Evolutionary conservation across 495 filamentous ascomycete species (phyloP).

Genomic region (Letharia lupina): DNA sequence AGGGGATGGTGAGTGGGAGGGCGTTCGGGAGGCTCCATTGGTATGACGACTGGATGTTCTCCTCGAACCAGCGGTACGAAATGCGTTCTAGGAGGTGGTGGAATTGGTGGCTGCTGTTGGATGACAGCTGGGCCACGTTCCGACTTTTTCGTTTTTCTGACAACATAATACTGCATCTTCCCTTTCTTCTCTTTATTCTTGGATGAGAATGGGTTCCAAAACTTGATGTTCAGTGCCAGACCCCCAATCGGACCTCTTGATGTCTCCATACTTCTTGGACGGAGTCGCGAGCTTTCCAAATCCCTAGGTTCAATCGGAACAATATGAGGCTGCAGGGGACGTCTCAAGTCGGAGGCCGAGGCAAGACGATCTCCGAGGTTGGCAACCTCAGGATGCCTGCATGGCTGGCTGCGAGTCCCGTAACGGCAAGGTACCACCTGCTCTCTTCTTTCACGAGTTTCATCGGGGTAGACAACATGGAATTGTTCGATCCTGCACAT

Average conservation of each 20-base stretch:
- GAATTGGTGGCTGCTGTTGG: conserved; percentile 12
- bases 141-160: not conserved
- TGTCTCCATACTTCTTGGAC: not conserved
- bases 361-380: conserved; percentile 9
- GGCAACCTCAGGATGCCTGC: not conserved
- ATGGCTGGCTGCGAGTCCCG: conserved; percentile 18
- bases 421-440: conserved; percentile 13
- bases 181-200: conserved; percentile 11
- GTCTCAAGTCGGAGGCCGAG: conserved; percentile 2
- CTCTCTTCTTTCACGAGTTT: conserved; percentile 13
- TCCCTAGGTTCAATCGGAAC: not conserved
- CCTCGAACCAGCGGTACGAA: not conserved
- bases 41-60: conserved; percentile 4
- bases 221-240: conserved; percentile 2
- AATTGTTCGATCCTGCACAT: conserved; percentile 24
- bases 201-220: conserved; percentile 18
- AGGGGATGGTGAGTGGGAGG: not conserved
- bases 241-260: not conserved
- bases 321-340: not conserved
- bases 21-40: conserved; percentile 2
- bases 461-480: conserved; percentile 19
- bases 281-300: not conserved
- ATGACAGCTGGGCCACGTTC: not conserved
- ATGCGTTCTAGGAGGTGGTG: conserved; percentile 5
- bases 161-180: not conserved